Evolutionary conservation across 176 grass and related monocot genomes (phyloP), one percentile per base, ranked within the genome.

Genomic region (Dactylis glomerata): DNA sequence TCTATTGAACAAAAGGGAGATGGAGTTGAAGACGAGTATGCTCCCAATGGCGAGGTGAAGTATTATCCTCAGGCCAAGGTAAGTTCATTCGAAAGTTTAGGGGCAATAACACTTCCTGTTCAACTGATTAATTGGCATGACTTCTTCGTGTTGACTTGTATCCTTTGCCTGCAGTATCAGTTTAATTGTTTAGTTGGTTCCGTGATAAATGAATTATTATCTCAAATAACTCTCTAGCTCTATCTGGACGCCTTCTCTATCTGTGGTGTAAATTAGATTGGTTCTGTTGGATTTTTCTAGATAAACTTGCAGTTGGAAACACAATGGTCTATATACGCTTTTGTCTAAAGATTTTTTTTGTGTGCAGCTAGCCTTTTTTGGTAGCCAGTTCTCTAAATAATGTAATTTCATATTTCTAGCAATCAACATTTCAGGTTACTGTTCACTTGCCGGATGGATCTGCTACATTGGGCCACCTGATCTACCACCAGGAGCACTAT

Each of bases 401-500:
- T 34, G 63, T 36, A 36, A 36, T 36, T 20, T 67, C 63, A 19
- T 17, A 56, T 16, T 41, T 15, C 56, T 17, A 49, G 9, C 10
- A 31, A 79, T n/a, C n/a, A 52, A 37, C 66, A 1, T 81, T 81
- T 36, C n/a, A 82, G 46, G 65, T 82, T 19, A 26, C 4, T 51
- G 47, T 70, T 52, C 31, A 34, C n/a, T 41, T 82, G 33, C 4
- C 26, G 22, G 79, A 69, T 54, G 32, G 50, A 9, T 70, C 47
- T 0, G 3, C 4, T 55, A 9, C n/a, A 23, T 14, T 19, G 45
- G 32, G 14, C n/a, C 6, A 69, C 10, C 49, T 70, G 22, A 49
- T 70, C 8, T 70, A 82, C 65, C 15, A 24, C 22, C 79, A 81
- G 65, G 34, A 81, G 30, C 61, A 81, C 14, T 81, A 81, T 26